Evolutionary conservation across 495 filamentous ascomycete genomes (phyloP), one percentile per base, ranked within the genome.

Genomic region (Daldinia caldariorum): DNA sequence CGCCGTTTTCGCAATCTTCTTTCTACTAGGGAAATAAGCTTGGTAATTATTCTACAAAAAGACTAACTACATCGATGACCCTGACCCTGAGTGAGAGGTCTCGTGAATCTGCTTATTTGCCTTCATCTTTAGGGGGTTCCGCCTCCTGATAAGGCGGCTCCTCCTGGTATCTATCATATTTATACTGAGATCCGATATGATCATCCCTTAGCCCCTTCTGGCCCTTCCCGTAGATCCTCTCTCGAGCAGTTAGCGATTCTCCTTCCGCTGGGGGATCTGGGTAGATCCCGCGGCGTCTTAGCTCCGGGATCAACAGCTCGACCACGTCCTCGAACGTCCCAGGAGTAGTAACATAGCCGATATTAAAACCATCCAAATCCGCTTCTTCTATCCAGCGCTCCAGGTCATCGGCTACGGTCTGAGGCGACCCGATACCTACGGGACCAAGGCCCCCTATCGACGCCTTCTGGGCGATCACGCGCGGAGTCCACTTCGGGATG

Each of bases 351-450:
- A 82, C 80, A 63, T 81, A 79, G 8, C 71, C 76, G 32, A 89
- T 70, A 54, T 89, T 90, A 70, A 89, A 90, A 18, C 88, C 88
- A 77, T 91, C 88, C 13, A 90, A 79, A 74, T 89, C 87, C 0
- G 84, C 87, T 64, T 89, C 87, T 22, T 80, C 61, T 1, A 88
- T 78, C 89, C 88, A 90, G 3, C 78, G 78, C 75, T 89, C 86
- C 80, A 91, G 78, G 18, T 83, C 78, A 72, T 90, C 86, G 0
- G 88, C 88, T 32, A 91, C 85, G 34, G 85, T 85, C 51, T 76
- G 67, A 0, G 88, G 76, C 1, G 85, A 89, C 0, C 88, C 88
- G 6, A 89, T 83, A 0, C 80, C 76, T 0, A 85, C 84, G 0
- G 84, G 81, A 0, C 87, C 87, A 1, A 79, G 66, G 4, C 88